Base-by-base conservation (phyloP, 225 moss, liverwort and hornwort genomes). In the Neckera pumila region DNA sequence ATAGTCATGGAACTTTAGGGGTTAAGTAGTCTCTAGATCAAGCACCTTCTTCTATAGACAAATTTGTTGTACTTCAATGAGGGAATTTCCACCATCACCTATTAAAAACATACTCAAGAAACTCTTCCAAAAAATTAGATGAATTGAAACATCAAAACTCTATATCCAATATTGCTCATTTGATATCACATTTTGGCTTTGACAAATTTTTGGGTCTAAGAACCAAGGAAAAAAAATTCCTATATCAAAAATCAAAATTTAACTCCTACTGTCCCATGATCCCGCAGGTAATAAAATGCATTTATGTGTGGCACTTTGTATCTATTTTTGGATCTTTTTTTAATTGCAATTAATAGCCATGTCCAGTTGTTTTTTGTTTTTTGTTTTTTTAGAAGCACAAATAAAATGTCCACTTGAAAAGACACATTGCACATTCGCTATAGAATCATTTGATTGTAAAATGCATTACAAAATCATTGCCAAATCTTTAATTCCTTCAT, bases 221-320 rank as follows among this genome's bases (percentile, higher is more conserved):
- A 40, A 25, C 2, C 25, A 0, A 40, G 1, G 20, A 49, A 54
- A 34, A 25, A 8, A 40, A 40, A 40, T 40, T 4, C 5, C 14
- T 70, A 25, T 40, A 70, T 25, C 14, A 40, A 26, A 25, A 70
- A 26, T 14, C 9, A 70, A 42, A 70, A 42, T 42, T 70, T 40
- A 40, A 70, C 1, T 3, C 5, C 42, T 40, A 40, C 0, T 14
- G 9, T 70, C 15, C 3, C 5, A 40, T 70, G 9, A 25, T 8
- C 5, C 3, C 1, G 14, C 1, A 1, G 1, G 0, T 8, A 15
- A 70, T 8, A 70, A 70, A 70, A 70, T 25, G 25, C 8, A 70
- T 5, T 70, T 70, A n/a, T n/a, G n/a, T n/a, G n/a, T n/a, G n/a
- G n/a, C n/a, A n/a, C n/a, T n/a, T n/a, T n/a, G n/a, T n/a, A n/a